These are phyloP conservation scores for Ceratocystis huliohia DNA, from an alignment of 2,329 filamentous ascomycete genomes.

Conservation along the genomic window DNA sequence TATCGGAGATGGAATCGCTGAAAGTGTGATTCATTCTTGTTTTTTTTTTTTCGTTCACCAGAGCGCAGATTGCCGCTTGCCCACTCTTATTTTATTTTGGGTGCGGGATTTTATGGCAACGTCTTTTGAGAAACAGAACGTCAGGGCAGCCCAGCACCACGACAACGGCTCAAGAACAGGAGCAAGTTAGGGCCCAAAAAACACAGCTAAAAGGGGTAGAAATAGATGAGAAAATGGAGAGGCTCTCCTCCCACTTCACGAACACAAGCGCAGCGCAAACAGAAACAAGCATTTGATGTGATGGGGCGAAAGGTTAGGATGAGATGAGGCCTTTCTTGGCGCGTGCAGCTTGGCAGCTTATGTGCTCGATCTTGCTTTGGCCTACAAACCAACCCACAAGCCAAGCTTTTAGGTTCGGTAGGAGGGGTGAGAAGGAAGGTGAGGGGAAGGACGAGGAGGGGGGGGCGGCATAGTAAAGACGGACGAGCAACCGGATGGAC, in stretches of 20 bases:
- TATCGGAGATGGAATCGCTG: conserved; percentile 18
- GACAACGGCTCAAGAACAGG: too few relatives aligned
- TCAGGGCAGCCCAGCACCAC: too few relatives aligned
- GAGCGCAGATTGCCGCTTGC: too few relatives aligned
- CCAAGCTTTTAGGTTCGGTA: background rate
- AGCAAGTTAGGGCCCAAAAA: too few relatives aligned
- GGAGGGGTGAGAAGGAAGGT: background rate
- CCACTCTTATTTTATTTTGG: too few relatives aligned
- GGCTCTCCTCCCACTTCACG: background rate
- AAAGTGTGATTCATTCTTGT: too few relatives aligned
- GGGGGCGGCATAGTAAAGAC: background rate
- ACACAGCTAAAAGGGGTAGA: background rate
- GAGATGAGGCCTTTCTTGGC: conserved; percentile 3
- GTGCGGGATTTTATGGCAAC: too few relatives aligned
- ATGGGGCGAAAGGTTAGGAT: background rate
- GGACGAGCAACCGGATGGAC: too few relatives aligned
- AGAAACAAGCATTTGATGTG: background rate
- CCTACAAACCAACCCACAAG: background rate
- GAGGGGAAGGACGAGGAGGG: background rate
- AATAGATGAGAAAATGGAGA: background rate
- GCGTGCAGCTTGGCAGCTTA: conserved; percentile 5
- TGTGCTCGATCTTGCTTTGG: too few relatives aligned
- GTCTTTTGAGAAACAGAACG: too few relatives aligned
- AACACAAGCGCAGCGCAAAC: too few relatives aligned
- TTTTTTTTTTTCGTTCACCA: too few relatives aligned